Conservation (phyloP, 495 filamentous ascomycete genomes). For the Extremus antarcticus region DNA sequence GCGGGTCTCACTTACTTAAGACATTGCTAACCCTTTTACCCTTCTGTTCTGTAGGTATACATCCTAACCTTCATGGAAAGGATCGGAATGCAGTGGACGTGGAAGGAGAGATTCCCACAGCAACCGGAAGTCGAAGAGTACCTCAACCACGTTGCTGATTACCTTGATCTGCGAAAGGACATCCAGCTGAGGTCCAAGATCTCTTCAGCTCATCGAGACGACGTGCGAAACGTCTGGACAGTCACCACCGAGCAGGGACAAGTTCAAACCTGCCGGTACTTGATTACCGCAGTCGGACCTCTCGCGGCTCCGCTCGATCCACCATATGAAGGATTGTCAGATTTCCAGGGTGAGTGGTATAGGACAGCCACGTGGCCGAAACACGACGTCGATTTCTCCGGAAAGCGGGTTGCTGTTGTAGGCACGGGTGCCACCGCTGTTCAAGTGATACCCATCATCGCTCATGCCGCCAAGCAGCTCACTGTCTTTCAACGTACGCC, state of each 20-base stretch:
- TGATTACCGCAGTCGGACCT: constrained; percentile 52
- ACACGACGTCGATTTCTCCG: constrained; percentile 41
- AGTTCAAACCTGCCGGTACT: constrained; percentile 40
- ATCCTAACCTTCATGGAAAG: background rate
- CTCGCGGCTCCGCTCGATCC: constrained; percentile 50
- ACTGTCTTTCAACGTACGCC: constrained; percentile 48
- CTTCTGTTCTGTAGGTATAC: no score
- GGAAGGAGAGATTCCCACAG: background rate
- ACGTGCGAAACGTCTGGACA: constrained; percentile 43
- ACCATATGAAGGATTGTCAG: constrained; percentile 42
- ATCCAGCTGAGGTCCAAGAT: constrained; percentile 42
- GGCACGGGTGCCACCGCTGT: constrained; percentile 47
- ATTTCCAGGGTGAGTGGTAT: constrained; percentile 45
- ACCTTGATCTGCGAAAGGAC: constrained; percentile 43
- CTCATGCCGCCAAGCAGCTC: constrained; percentile 39
- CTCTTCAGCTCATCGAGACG: constrained; percentile 44
- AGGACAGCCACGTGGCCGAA: constrained; percentile 31
- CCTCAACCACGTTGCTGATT: constrained; percentile 44
- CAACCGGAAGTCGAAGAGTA: constrained; percentile 26
- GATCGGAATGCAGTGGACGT: background rate
- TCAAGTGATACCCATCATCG: constrained; percentile 41
- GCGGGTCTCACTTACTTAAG: no score
- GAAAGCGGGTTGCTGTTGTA: constrained; percentile 41
- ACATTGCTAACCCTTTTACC: no score
- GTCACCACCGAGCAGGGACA: constrained; percentile 31